Evolutionary conservation across 1,139 yeast species (phyloP).

Genomic region (Kazachstania sp.): DNA sequence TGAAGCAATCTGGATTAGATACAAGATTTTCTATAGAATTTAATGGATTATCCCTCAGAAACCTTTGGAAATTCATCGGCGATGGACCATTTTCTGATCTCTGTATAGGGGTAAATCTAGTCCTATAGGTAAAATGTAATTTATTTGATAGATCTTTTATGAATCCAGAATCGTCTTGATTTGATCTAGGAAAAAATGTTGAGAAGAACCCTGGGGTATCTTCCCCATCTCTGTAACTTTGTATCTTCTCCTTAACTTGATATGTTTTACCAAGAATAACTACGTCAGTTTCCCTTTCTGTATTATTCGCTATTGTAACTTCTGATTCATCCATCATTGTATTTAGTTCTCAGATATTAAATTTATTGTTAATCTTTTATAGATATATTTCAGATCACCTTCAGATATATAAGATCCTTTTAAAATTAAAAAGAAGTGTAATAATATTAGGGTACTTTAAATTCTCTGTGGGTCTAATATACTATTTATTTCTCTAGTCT

Average conservation of each 20-base stretch:
- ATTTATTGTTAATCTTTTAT: too few species aligned
- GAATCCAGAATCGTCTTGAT: neutral
- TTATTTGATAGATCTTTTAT: neutral
- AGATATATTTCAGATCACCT: too few species aligned
- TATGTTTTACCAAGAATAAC: neutral
- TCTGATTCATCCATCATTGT: too few species aligned
- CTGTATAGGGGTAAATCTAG: conserved; percentile 67
- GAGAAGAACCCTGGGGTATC: neutral
- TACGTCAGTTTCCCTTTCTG: neutral
- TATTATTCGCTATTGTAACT: too few species aligned
- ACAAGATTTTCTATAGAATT: conserved; percentile 25
- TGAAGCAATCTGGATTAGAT: conserved; percentile 45
- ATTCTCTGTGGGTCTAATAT: too few species aligned
- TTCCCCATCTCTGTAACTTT: neutral
- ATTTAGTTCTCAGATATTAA: too few species aligned
- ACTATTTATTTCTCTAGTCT: too few species aligned
- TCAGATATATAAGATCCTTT: too few species aligned
- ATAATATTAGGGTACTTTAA: too few species aligned
- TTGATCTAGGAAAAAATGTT: neutral
- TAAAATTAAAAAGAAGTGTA: too few species aligned
- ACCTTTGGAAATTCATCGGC: conserved; percentile 54
- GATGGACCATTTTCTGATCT: conserved; percentile 63
- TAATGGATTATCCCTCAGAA: conserved; percentile 33
- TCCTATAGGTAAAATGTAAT: conserved; percentile 42
- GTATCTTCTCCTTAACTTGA: neutral